phyloP scores from a whole-genome alignment of 768 basidiomycete species.

The Suillus subalutaceus region DNA sequence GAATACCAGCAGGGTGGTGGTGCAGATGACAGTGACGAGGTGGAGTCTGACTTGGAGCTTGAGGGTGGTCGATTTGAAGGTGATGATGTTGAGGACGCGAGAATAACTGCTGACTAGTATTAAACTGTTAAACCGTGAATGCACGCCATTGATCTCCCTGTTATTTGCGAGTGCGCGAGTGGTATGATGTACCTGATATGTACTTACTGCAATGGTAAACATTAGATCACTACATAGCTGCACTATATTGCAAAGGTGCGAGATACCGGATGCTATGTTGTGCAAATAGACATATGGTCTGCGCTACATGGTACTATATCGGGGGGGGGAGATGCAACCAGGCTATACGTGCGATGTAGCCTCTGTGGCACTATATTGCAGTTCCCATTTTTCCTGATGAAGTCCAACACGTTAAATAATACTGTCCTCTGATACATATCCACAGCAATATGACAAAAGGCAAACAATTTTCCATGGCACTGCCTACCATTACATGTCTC shows the following conservation, averaged over 20 bases:
- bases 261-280: neutral
- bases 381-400: neutral
- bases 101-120: neutral
- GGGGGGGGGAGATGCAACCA: conserved; percentile 1
- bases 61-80: neutral
- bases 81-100: neutral
- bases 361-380: neutral
- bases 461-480: neutral
- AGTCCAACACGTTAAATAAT: neutral
- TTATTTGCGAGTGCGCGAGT: neutral
- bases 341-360: neutral
- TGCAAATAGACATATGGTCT: neutral
- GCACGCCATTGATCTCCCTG: conserved; percentile 2
- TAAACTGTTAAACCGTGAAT: neutral
- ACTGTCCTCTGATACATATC: neutral
- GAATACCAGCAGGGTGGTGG: conserved; percentile 4
- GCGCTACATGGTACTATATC: neutral
- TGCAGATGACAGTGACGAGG: neutral
- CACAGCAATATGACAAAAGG: neutral
- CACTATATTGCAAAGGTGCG: neutral
- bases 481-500: neutral
- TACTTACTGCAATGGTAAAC: neutral
- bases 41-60: neutral
- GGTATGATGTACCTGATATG: neutral
- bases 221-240: neutral